Evolutionary conservation across 2,329 filamentous ascomycete species (phyloP).

Genomic region (Blastomyces gilchristii): DNA sequence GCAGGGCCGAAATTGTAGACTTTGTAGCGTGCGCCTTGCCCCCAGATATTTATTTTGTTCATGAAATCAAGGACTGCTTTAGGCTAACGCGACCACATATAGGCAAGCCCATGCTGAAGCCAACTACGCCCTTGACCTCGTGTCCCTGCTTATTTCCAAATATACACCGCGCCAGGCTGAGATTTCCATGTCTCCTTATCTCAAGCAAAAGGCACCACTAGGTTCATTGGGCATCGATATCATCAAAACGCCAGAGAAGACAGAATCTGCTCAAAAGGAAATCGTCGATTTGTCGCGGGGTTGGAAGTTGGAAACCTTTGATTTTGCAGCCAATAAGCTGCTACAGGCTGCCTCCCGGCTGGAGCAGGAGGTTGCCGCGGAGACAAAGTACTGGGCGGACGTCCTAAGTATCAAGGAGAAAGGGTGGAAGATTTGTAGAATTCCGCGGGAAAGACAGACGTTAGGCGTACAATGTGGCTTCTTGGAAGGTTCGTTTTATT

Average conservation of each 20-base stretch:
- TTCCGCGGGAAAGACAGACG: constrained; percentile 61
- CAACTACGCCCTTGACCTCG: constrained; percentile 64
- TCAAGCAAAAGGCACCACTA: constrained; percentile 62
- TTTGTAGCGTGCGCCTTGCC: constrained; percentile 30
- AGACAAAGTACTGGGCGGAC: constrained; percentile 83
- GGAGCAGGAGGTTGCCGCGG: constrained; percentile 64
- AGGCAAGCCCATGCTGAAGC: constrained; percentile 39
- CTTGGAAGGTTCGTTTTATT: constrained; percentile 50
- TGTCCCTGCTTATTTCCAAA: constrained; percentile 76
- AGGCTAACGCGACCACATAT: constrained; percentile 1
- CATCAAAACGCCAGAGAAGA: constrained; percentile 51
- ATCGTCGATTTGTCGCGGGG: constrained; percentile 49
- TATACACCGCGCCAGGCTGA: constrained; percentile 61
- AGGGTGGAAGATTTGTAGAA: constrained; percentile 74
- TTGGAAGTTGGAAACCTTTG: constrained; percentile 69
- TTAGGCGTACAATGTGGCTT: constrained; percentile 86
- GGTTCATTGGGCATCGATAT: constrained; percentile 63
- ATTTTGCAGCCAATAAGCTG: constrained; percentile 62
- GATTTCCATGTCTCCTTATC: constrained; percentile 56
- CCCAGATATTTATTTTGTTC: not conserved
- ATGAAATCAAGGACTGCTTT: not conserved
- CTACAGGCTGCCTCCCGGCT: constrained; percentile 61
- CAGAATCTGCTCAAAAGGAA: constrained; percentile 46
- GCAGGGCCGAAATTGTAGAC: constrained; percentile 36
- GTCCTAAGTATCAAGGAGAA: constrained; percentile 69